Base-by-base conservation (phyloP, 2,329 filamentous ascomycete species). In the Colletotrichum spinosum region DNA sequence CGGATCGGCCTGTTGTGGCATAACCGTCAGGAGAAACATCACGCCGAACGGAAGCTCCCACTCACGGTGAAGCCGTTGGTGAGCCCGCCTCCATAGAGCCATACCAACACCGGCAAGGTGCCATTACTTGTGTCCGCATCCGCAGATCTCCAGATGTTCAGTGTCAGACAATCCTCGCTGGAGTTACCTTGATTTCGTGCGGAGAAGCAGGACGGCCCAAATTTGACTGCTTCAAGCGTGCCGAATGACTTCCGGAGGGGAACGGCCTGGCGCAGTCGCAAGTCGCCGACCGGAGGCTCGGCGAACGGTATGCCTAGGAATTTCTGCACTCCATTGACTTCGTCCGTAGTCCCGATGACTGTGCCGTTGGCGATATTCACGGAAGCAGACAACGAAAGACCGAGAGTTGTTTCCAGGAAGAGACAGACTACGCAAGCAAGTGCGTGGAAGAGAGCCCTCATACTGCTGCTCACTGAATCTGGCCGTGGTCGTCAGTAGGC, bases 71-170 rank as follows among this genome's bases (percentile, higher is more conserved):
- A 55, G 7, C 69, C 70, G 51, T 58, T 66, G 4, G 41, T 52
- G n/a, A 60, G 45, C 12, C 57, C 70, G 38, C 76, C 76, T 38
- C 82, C 82, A 68, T 89, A 83, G 17, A 89, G 86, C 86, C 87
- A 90, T 0, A 89, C 79, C 8, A 79, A 80, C 3, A 89, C 84
- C 0, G 88, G 88, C 1, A 90, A 77, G 8, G 77, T 79, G 39
- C 74, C 76, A n/a, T 71, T 70, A 50, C 72, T 65, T 44, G 80
- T n/a, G 44, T 68, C 8, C 15, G 64, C 65, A 56, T 67, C 35
- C 4, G 15, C 13, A 4, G 72, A 71, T 8, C 71, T 69, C 50
- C 73, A 63, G 17, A 74, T 69, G 51, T 74, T 75, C 39, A 74
- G 58, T 25, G 71, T 72, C 17, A 75, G 67, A 39, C 73, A 75